phyloP scores from a whole-genome alignment of 495 filamentous ascomycete species.

The Astrocystis sublimbata region DNA sequence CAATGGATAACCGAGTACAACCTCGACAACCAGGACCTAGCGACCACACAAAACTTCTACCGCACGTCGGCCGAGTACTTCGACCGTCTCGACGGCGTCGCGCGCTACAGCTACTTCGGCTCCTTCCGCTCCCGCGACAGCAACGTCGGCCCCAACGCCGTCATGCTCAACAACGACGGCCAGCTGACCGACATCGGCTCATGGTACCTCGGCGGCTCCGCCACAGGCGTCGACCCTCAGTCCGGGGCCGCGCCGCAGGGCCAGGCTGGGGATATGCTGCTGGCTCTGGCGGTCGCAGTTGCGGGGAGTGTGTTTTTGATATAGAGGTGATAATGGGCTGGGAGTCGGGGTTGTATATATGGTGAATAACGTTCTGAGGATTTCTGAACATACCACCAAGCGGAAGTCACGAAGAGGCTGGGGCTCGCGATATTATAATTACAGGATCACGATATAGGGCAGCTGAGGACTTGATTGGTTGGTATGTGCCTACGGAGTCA shows the following conservation, averaged over 20 bases:
- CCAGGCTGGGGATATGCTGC: neutral
- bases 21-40: constrained; percentile 49
- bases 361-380: neutral
- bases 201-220: constrained; percentile 65
- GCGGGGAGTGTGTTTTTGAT: constrained; percentile 1
- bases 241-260: constrained; percentile 1
- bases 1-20: constrained; percentile 80
- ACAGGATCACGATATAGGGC: neutral
- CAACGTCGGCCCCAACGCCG: constrained; percentile 68
- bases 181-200: constrained; percentile 69
- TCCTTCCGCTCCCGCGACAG: constrained; percentile 64
- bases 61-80: constrained; percentile 64
- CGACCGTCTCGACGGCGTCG: constrained; percentile 60
- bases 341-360: neutral
- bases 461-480: neutral
- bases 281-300: constrained; percentile 10
- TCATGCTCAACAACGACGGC: constrained; percentile 63
- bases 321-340: neutral
- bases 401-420: neutral
- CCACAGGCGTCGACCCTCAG: constrained; percentile 47
- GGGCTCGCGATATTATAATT: neutral
- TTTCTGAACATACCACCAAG: neutral
- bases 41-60: constrained; percentile 62
- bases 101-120: constrained; percentile 72
- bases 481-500: neutral